phyloP scores from a whole-genome alignment of 106 monocot genomes.

The Allium sativum region DNA sequence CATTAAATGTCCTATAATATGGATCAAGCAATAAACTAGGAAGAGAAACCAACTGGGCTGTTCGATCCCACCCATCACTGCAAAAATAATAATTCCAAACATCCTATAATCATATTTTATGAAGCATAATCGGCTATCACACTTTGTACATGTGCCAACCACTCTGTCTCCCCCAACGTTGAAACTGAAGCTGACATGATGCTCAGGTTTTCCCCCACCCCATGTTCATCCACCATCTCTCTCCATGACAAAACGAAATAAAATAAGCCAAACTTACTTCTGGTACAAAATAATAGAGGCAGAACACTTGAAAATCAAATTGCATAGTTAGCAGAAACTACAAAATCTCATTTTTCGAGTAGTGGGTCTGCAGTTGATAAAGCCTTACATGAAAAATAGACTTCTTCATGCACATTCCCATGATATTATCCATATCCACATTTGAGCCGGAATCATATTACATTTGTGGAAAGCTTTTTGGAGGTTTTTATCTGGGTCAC shows the following conservation, averaged over 20 bases:
- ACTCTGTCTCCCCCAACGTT: conserved; percentile 71
- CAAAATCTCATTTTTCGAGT: no score
- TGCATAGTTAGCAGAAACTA: neutral
- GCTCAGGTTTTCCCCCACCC: conserved; percentile 87
- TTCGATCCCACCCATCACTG: conserved; percentile 99
- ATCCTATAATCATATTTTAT: no score
- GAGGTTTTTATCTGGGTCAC: conserved; percentile 67
- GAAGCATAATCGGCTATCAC: conserved; percentile 66
- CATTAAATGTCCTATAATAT: conserved; percentile 85
- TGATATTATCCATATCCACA: neutral
- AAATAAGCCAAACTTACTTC: neutral
- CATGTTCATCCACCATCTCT: conserved; percentile 88
- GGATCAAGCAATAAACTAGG: conserved; percentile 89
- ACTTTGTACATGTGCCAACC: conserved; percentile 90
- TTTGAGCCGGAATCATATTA: no score
- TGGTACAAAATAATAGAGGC: neutral
- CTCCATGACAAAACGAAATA: conserved; percentile 17
- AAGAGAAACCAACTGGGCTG: conserved; percentile 89
- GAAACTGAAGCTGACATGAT: conserved; percentile 97
- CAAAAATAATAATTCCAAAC: neutral
- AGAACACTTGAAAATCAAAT: neutral
- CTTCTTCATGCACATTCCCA: neutral
- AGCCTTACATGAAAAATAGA: neutral
- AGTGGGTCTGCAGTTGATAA: no score
- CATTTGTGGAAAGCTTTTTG: conserved; percentile 36